These are phyloP conservation scores for Penicillium sp. DNA, from an alignment of 2,329 filamentous ascomycete species.

Conservation along the genomic window DNA sequence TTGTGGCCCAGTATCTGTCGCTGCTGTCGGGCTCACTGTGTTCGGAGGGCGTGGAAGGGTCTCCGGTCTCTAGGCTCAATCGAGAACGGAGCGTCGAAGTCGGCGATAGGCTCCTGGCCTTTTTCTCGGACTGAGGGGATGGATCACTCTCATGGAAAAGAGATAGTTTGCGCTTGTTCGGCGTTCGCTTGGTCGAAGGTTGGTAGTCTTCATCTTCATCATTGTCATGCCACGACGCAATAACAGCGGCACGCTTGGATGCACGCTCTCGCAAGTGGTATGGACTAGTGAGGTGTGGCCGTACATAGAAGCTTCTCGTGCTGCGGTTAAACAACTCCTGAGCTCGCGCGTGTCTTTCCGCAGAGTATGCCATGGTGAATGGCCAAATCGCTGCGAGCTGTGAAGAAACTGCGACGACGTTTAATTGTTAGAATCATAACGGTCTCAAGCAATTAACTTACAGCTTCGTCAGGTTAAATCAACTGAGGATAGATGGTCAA, in stretches of 20 bases:
- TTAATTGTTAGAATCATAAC: neutral
- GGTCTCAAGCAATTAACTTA: neutral
- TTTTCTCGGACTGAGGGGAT: neutral
- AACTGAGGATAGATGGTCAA: neutral
- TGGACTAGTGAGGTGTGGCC: neutral
- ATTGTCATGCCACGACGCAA: slow-evolving; percentile 22
- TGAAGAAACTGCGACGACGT: neutral
- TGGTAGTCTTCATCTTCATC: slow-evolving; percentile 39
- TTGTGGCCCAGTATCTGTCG: slow-evolving; percentile 4
- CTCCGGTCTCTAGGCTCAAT: neutral
- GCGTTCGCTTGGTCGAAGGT: slow-evolving; percentile 13
- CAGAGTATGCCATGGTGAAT: neutral
- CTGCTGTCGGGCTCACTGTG: neutral
- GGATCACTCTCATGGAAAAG: neutral
- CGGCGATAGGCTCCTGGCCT: neutral
- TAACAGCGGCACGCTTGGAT: neutral
- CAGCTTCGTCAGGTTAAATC: neutral
- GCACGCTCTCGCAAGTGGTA: slow-evolving; percentile 1
- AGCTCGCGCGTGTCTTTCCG: neutral
- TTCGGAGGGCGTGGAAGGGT: neutral
- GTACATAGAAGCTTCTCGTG: neutral
- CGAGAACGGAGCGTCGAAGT: neutral
- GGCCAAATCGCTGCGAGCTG: neutral
- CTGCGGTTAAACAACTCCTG: neutral
- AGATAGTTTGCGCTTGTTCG: slow-evolving; percentile 1